Base-by-base conservation (phyloP, 1,284 basidiomycete species). In the Heimioporus retisporus region DNA sequence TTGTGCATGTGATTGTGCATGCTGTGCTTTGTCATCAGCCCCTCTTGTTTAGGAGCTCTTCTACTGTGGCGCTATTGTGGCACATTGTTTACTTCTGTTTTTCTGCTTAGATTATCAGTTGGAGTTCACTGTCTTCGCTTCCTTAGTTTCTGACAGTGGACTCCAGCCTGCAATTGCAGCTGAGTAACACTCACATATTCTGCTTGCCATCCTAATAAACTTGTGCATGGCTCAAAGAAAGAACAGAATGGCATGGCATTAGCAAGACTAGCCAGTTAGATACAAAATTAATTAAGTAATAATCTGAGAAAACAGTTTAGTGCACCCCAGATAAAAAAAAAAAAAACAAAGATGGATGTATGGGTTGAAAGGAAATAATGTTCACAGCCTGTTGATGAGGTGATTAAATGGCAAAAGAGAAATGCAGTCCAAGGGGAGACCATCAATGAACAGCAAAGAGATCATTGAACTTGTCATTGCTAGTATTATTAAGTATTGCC, bases 361-460 rank as follows among this genome's bases (percentile, higher is more conserved):
- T 13, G 21, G 31, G 40, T 31, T 55, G 54, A 55, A 55, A 55
- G 54, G 16, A 40, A 55, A 55, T 40, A 10, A 55, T 6, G 40
- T 13, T 3, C 54, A 55, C 8, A 11, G 40, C 54, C 40, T 40
- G 54, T 13, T 31, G 7, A 31, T 31, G 40, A 3, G 13, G 54
- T 18, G 46, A 58, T 46, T 25, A 58, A 25, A 43, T 15, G 10
- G 56, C 56, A 31, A 2, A 44, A 53, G 13, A n/a, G n/a, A n/a
- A n/a, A n/a, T n/a, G n/a, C n/a, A n/a, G n/a, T 53, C 51, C 18
- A 25, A 53, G 51, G 25, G 51, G 51, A 8, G 15, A 53, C 40
- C 23, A 57, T 63, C 55, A 63, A 42, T 3, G 16, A 46, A 63
- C 57, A 19, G 55, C 3, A 11, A 57, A 63, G 14, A 63, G 44